Base-by-base conservation (phyloP, 1,284 basidiomycete species). In the Malassezia restricta region DNA sequence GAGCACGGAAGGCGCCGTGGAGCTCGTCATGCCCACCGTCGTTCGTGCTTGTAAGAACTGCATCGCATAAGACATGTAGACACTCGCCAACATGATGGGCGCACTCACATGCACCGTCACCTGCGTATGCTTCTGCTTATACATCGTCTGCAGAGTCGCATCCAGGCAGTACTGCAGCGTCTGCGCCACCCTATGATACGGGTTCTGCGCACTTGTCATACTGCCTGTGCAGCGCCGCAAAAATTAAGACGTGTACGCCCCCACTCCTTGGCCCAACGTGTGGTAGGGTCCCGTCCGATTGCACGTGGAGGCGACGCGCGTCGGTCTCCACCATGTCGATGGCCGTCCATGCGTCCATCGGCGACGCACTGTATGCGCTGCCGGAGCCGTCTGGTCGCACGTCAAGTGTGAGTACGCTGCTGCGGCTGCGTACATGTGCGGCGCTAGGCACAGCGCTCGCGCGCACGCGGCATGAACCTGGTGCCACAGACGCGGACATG, bases 161-260 rank as follows among this genome's bases (percentile, higher is more conserved):
- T 55, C 53, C n/a, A 55, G 39, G 39, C 47, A 49, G 20, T 55
- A 33, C 33, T 50, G 53, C 47, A 55, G 35, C 33, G 53, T 50
- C n/a, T 39, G 47, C 38, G 43, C 40, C 33, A 55, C 37, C 37
- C 46, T 24, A 39, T 49, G 20, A 31, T 55, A 47, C 30, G 53
- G 41, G 41, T 54, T 17, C 17, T 32, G 44, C 6, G 29, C 12
- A 30, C 44, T 39, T 24, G 44, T 24, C 39, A 40, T 38, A 35
- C 44, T 35, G 20, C 20, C 20, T 24, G 20, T 24, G 20, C 20
- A 24, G 20, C 20, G 20, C 20, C 20, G 20, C 20, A 24, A 24
- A 24, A 24, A 24, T 24, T 24, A 24, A 4, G 20, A 24, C 20
- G 20, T 24, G 4, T 24, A 24, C 20, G 20, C 20, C 20, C 20